Conservation (phyloP, 495 filamentous ascomycete genomes). For the Aspergillus homomorphus region DNA sequence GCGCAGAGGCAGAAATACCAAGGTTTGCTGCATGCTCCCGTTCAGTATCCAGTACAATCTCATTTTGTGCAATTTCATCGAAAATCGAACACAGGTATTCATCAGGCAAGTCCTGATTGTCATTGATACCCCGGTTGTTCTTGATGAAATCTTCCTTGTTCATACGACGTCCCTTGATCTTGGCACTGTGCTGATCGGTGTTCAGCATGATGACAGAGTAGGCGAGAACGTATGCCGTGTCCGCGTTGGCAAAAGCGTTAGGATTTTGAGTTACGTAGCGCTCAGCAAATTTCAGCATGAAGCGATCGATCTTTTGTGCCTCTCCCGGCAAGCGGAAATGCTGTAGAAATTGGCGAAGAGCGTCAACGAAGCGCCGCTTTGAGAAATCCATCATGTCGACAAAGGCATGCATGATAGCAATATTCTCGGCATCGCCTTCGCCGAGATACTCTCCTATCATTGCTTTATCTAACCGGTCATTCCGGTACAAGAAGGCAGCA, state of each 20-base stretch:
- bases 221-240: conserved; percentile 92
- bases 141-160: conserved; percentile 96
- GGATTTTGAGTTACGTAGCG: conserved; percentile 92
- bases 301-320: conserved; percentile 98
- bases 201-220: conserved; percentile 98
- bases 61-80: conserved; percentile 84
- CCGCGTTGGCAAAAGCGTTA: conserved; percentile 95
- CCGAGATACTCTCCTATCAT: conserved; percentile 93
- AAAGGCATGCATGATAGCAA: conserved; percentile 97
- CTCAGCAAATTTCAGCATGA: conserved; percentile 99
- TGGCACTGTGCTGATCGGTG: conserved; percentile 88
- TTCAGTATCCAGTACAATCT: conserved; percentile 94
- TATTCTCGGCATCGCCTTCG: conserved; percentile 86
- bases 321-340: conserved; percentile 94
- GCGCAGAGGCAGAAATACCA: conserved; percentile 55
- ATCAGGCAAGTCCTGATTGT: conserved; percentile 87
- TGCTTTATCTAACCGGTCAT: conserved; percentile 79
- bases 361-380: conserved; percentile 90
- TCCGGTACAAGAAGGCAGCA: conserved; percentile 72
- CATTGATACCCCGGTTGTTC: conserved; percentile 98
- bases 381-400: conserved; percentile 93
- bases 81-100: conserved; percentile 89
- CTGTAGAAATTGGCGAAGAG: conserved; percentile 86
- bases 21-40: conserved; percentile 78
- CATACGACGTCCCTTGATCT: conserved; percentile 80